Evolutionary conservation across 2,329 filamentous ascomycete genomes (phyloP).

Genomic region (Coleophoma crateriformis): DNA sequence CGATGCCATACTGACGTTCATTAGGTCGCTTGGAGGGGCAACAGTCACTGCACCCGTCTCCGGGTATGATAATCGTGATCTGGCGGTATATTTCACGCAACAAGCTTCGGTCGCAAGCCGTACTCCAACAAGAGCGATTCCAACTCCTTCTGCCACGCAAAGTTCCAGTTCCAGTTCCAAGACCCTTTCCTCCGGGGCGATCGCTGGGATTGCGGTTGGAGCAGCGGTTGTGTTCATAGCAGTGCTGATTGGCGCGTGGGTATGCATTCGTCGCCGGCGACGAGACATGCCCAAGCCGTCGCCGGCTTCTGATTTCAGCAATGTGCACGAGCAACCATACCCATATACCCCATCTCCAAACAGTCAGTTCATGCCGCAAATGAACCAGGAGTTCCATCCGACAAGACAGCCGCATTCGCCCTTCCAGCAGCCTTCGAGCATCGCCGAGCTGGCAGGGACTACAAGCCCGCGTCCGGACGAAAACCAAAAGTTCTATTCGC

Average conservation of each 20-base stretch:
- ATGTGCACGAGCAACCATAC: too few species aligned
- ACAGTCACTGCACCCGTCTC: conserved; percentile 42
- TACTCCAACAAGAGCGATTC: conserved; percentile 13
- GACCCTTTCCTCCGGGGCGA: conserved; percentile 31
- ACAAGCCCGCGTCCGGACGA: neutral
- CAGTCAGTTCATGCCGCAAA: neutral
- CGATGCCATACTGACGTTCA: neutral
- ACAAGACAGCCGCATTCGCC: too few species aligned
- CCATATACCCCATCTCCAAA: too few species aligned
- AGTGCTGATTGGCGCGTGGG: conserved; percentile 22
- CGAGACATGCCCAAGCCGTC: too few species aligned
- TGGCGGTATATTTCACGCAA: conserved; percentile 47
- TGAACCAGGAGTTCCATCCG: too few species aligned
- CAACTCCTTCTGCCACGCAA: conserved; percentile 39
- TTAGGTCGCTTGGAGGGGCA: conserved; percentile 42
- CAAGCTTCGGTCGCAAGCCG: conserved; percentile 39
- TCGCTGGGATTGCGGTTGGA: conserved; percentile 38
- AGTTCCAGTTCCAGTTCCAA: conserved; percentile 4
- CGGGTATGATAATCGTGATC: conserved; percentile 45
- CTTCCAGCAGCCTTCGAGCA: neutral
- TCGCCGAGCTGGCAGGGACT: neutral
- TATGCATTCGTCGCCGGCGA: conserved; percentile 22
- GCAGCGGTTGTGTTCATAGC: conserved; percentile 25
- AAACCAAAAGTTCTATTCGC: neutral
- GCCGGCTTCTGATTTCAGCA: too few species aligned